Conservation (phyloP, 495 filamentous ascomycete genomes). For the Trichocladium uniseriatum region DNA sequence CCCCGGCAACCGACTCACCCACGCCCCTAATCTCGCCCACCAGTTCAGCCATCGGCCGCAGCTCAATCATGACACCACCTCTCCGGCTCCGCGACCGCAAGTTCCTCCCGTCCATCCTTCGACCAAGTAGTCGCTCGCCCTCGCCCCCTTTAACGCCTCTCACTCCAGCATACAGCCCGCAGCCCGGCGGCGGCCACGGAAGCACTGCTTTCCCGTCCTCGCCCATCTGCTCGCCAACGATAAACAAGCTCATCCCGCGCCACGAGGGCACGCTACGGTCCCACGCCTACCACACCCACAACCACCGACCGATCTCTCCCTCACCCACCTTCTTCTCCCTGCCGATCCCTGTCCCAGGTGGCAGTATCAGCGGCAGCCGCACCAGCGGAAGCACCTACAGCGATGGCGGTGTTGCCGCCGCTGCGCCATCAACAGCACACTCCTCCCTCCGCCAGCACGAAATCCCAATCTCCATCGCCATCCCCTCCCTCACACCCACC, state of each 20-base stretch:
- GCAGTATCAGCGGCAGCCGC: background rate
- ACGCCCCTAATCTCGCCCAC: conserved; percentile 34
- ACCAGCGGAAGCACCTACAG: conserved; percentile 6
- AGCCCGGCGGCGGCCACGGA: conserved; percentile 1
- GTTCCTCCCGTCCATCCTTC: conserved; percentile 32
- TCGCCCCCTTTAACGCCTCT: conserved; percentile 25
- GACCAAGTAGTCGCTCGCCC: conserved; percentile 20
- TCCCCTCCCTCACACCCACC: background rate
- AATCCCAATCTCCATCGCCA: background rate
- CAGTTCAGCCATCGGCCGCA: conserved; percentile 20
- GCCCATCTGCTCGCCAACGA: conserved; percentile 23
- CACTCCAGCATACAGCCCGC: conserved; percentile 20
- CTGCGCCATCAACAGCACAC: conserved; percentile 5
- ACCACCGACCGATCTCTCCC: background rate
- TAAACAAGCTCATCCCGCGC: conserved; percentile 25
- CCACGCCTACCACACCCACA: background rate
- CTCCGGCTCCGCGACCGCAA: conserved; percentile 37
- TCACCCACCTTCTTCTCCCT: background rate
- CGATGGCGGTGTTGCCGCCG: background rate
- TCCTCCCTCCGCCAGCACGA: conserved; percentile 2
- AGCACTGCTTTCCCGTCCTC: conserved; percentile 18
- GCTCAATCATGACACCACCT: conserved; percentile 29
- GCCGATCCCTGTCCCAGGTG: background rate
- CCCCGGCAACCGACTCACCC: conserved; percentile 21
- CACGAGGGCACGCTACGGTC: conserved; percentile 14